These are phyloP conservation scores for Fusarium denticulatum DNA, from an alignment of 2,329 filamentous ascomycete species.

Conservation along the genomic window DNA sequence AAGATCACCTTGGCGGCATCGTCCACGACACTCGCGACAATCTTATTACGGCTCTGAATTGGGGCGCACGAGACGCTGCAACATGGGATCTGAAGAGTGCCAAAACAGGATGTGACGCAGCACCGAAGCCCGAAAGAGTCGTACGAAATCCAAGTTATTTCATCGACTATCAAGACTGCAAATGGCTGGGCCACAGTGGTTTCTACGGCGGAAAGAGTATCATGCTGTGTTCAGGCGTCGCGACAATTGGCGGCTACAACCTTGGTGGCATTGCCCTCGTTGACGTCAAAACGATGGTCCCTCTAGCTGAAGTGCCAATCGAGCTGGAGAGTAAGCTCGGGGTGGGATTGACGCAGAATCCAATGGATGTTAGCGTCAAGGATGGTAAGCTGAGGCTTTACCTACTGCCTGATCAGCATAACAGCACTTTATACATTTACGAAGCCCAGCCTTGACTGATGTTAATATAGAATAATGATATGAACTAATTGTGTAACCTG, in stretches of 20 bases:
- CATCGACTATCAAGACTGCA: slow-evolving; percentile 63
- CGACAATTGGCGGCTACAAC: slow-evolving; percentile 47
- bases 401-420: slow-evolving; percentile 58
- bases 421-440: slow-evolving; percentile 58
- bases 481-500: not conserved
- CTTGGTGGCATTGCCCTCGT: slow-evolving; percentile 60
- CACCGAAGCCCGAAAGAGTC: slow-evolving; percentile 23
- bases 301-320: slow-evolving; percentile 58
- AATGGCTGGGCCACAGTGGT: slow-evolving; percentile 56
- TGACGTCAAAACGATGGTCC: slow-evolving; percentile 55
- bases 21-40: slow-evolving; percentile 52
- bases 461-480: not conserved
- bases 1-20: slow-evolving; percentile 59
- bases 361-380: slow-evolving; percentile 57
- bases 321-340: slow-evolving; percentile 53
- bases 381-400: slow-evolving; percentile 57
- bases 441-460: slow-evolving; percentile 48
- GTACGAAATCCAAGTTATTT: slow-evolving; percentile 55
- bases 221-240: slow-evolving; percentile 60
- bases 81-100: slow-evolving; percentile 45
- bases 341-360: slow-evolving; percentile 57
- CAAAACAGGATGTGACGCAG: slow-evolving; percentile 30
- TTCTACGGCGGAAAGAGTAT: slow-evolving; percentile 51
- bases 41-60: slow-evolving; percentile 55
- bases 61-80: slow-evolving; percentile 56